These are phyloP conservation scores for Phytophthora sojae DNA, from an alignment of 352 stramenopile genomes.

Conservation along the genomic window DNA sequence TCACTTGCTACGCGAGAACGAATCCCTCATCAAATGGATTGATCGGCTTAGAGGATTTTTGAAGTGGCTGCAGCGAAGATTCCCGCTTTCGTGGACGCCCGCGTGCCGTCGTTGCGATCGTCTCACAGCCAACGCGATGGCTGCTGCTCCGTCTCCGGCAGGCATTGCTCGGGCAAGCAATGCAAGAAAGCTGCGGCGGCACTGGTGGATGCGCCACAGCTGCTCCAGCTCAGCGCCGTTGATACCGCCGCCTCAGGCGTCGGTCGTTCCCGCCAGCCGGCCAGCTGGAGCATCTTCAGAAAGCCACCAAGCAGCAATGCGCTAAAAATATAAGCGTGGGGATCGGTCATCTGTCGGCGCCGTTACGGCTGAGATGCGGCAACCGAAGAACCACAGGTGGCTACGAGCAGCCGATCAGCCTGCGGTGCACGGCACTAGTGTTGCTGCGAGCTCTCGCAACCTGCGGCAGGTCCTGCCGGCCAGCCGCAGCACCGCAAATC, in stretches of 20 bases:
- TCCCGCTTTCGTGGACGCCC: constrained; percentile 14
- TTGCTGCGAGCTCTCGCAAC: background rate
- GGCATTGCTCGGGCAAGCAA: constrained; percentile 4
- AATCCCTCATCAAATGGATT: constrained; percentile 8
- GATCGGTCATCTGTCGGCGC: background rate
- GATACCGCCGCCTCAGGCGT: background rate
- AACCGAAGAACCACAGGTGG: constrained; percentile 1
- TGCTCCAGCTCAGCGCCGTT: constrained; percentile 3
- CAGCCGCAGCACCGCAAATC: constrained; percentile 14
- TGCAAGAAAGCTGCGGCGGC: constrained; percentile 9
- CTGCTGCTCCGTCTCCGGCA: background rate
- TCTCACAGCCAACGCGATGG: constrained; percentile 6
- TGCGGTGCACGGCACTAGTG: background rate
- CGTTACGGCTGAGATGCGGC: constrained; percentile 4
- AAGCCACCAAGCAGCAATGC: constrained; percentile 18
- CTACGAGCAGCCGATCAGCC: background rate
- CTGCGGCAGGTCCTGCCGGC: background rate
- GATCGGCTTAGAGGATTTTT: constrained; percentile 37
- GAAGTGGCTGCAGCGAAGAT: constrained; percentile 23
- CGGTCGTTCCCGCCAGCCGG: constrained; percentile 1
- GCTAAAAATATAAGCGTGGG: constrained; percentile 1
- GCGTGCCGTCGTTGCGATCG: constrained; percentile 21
- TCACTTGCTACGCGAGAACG: background rate
- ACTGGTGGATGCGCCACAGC: constrained; percentile 5
- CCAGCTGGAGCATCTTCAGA: constrained; percentile 23